A percentile compares a stretch with the other conserved stretches of the same genome.
phyloP scores from a whole-genome alignment of 371 early-diverging fungal genomes.

The Mucor saturninus region DNA sequence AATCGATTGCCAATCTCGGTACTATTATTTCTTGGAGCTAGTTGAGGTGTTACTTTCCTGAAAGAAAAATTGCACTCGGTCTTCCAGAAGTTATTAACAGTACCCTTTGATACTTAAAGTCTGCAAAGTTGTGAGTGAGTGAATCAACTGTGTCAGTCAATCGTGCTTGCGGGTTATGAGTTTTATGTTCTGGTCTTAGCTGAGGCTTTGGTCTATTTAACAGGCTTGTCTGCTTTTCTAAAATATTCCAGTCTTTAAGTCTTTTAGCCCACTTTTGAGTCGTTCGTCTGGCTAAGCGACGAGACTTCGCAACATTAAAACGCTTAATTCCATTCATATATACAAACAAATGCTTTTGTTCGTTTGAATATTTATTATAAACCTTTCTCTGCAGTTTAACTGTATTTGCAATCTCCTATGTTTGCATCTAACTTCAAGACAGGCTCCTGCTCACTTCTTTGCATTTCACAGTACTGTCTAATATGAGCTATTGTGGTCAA shows the following conservation, averaged over 20 bases:
- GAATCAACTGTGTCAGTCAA: slow-evolving; percentile 16
- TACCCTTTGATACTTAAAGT: slow-evolving; percentile 1
- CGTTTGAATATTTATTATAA: slow-evolving; percentile 19
- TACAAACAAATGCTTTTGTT: slow-evolving; percentile 21
- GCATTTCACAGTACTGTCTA: slow-evolving; percentile 17
- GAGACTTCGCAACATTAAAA: slow-evolving; percentile 17
- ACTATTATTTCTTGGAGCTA: slow-evolving; percentile 11
- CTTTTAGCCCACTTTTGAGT: slow-evolving; percentile 26
- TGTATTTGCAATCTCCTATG: slow-evolving; percentile 16
- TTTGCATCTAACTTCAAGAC: slow-evolving; percentile 15
- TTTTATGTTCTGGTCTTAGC: slow-evolving; percentile 17
- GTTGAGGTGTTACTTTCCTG: slow-evolving; percentile 12
- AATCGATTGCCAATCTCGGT: slow-evolving; percentile 15
- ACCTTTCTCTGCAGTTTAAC: slow-evolving; percentile 14
- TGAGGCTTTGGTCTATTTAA: slow-evolving; percentile 19
- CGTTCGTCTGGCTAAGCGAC: slow-evolving; percentile 19
- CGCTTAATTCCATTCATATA: slow-evolving; percentile 23
- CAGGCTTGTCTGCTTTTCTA: slow-evolving; percentile 18
- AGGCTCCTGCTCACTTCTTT: slow-evolving; percentile 10
- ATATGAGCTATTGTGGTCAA: slow-evolving; percentile 7
- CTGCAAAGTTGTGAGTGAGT: slow-evolving; percentile 15
- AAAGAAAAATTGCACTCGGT: slow-evolving; percentile 22
- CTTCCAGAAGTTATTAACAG: slow-evolving; percentile 14
- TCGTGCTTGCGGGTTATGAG: slow-evolving; percentile 18
- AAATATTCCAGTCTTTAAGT: slow-evolving; percentile 18